Evolutionary conservation across 1,284 basidiomycete species (phyloP), one percentile per base, ranked within the genome.

Genomic region (Pholiota adiposa): DNA sequence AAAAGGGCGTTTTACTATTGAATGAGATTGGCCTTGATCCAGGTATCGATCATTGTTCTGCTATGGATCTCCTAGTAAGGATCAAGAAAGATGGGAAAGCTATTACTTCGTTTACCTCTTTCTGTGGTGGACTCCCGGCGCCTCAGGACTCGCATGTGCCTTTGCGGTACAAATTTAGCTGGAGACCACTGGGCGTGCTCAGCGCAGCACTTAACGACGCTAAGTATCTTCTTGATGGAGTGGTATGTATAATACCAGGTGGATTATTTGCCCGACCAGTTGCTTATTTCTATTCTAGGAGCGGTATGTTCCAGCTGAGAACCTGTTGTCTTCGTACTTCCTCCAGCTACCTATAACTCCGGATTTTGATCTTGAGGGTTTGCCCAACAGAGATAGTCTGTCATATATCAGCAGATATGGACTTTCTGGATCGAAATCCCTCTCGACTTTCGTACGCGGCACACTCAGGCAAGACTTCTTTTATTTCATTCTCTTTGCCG

Each of bases 11-110:
- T 72, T 84, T 96, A 56, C 94, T 98, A 64, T 86, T 99, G 85
- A 99, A 99, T 79, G 97, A 99, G 83, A 96, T 99, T 69, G 97
- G 97, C 64, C 85, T 99, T 31, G 96, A 98, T 76, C 95, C 96
- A 48, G 95, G 96, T 69, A 93, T 96, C 65, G 94, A 96, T 75
- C 56, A 58, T 75, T 78, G 98, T 60, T 98, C 97, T 78, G 97
- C 97, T 41, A 85, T 99, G 71, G 85, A 89, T 2, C 80, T 97
- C 33, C 78, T 96, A 33, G 78, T 82, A 56, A 76, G 79, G 51
- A 72, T 93, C 1, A 80, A 85, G 46, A 74, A 79, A 0, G 77
- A 90, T 65, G 80, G 82, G 12, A 89, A 97, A 94, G 77, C 83
- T 93, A 70, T 99, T 99, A 87, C 80, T 93, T 92, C 92, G 0